A percentile compares a stretch with the other conserved stretches of the same genome.
phyloP scores from a whole-genome alignment of 768 basidiomycete species.

The Boletus bicolor region DNA sequence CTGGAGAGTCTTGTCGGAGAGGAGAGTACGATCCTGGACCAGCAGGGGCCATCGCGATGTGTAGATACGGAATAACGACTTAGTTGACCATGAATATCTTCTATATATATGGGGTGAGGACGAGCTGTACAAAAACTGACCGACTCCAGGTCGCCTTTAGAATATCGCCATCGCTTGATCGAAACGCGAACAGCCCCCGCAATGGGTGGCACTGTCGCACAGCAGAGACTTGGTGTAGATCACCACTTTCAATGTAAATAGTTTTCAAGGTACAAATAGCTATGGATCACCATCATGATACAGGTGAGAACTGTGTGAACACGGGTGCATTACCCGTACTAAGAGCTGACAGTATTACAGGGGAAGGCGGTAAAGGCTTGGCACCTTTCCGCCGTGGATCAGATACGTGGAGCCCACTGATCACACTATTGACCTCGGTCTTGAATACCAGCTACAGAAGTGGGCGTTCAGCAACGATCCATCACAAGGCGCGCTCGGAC shows the following conservation, averaged over 20 bases:
- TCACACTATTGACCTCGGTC: slow-evolving; percentile 15
- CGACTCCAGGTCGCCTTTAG: background rate
- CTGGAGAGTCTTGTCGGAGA: background rate
- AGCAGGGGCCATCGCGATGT: slow-evolving; percentile 14
- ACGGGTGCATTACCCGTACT: background rate
- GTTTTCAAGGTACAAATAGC: background rate
- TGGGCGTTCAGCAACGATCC: background rate
- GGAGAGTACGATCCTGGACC: slow-evolving; percentile 3
- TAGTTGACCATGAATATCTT: background rate
- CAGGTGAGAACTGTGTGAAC: slow-evolving; percentile 19
- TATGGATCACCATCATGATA: slow-evolving; percentile 11
- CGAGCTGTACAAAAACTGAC: background rate
- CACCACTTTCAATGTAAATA: background rate
- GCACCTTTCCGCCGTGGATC: slow-evolving; percentile 23
- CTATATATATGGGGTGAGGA: background rate
- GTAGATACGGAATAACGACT: background rate
- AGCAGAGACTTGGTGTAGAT: background rate
- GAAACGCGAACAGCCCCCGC: background rate
- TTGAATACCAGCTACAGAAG: slow-evolving; percentile 20
- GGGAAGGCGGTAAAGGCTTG: background rate
- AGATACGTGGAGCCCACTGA: slow-evolving; percentile 15
- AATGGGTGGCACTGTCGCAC: background rate
- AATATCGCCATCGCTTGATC: background rate
- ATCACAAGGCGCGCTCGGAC: slow-evolving; percentile 9
- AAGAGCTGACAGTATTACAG: no score